Evolutionary conservation across 768 basidiomycete species (phyloP), one percentile per base, ranked within the genome.

Genomic region (Royoungia palumana): DNA sequence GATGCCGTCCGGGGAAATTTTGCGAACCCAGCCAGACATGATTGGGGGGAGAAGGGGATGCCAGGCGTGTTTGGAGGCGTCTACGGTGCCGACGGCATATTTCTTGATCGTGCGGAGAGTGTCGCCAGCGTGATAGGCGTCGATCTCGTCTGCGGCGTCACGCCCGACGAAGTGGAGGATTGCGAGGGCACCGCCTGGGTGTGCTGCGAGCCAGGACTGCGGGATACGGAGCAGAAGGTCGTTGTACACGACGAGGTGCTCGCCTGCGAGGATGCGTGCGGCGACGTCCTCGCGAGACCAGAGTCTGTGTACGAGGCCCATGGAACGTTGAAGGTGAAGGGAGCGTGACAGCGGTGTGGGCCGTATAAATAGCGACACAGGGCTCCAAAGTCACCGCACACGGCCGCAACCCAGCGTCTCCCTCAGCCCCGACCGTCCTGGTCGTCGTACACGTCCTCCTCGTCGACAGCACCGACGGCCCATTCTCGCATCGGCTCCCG

Each of bases 131-230:
- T 99, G 96, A 70, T 89, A 97, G 19, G 93, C 95, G 53, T 90
- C 81, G 28, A 98, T 89, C 67, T 99, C 96, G 71, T 95, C 89
- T 0, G 90, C 81, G 0, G 95, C 94, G 64, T 99, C 94, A 47
- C 95, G 79, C 4, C 95, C 96, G 35, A 97, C 83, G 60, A 94
- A 97, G 70, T 99, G 96, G 21, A 95, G 82, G 49, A 99, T 81
- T 13, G 93, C 79, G 41, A 97, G 84, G 5, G 80, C 67, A 34
- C 95, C 94, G 36, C 96, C 96, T 1, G 96, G 96, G 64, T 98
- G 95, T 5, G 79, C 74, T 5, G 78, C 70, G n/a, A 94, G 81
- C 94, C 94, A 97, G 13, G 73, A 65, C 11, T 73, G 68, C 6
- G 91, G 81, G 13, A 92, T 80, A 40, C 77, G 77, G 43, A 86